Evolutionary conservation across 768 basidiomycete species (phyloP).

Genomic region (Leccinum incarnatum): DNA sequence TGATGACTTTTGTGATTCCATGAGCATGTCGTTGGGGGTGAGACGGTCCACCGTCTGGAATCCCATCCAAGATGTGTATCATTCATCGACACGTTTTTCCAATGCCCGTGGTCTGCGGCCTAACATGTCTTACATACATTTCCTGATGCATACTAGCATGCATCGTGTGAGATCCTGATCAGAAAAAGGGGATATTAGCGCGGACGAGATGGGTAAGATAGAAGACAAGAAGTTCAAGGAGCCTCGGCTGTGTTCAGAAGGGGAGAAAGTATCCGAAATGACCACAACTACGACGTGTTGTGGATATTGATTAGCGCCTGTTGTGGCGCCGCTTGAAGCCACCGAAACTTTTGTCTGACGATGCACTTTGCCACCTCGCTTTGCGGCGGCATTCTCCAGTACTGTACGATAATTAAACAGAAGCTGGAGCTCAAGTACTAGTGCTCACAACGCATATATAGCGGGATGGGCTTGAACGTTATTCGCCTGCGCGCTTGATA

Average conservation of each 20-base stretch:
- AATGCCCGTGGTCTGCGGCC: no score
- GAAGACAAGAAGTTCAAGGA: constrained; percentile 28
- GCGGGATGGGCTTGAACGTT: constrained; percentile 1
- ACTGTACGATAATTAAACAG: constrained; percentile 4
- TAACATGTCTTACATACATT: no score
- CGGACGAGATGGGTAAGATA: constrained; percentile 22
- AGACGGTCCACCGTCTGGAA: no score
- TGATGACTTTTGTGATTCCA: neutral
- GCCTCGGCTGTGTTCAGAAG: constrained; percentile 18
- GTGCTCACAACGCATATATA: constrained; percentile 15
- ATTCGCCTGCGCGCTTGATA: constrained; percentile 9
- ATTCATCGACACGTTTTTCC: no score
- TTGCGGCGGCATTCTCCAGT: constrained; percentile 13
- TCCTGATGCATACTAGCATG: constrained; percentile 14
- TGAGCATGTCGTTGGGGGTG: neutral
- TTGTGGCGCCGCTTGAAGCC: constrained; percentile 11
- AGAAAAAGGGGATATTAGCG: constrained; percentile 29
- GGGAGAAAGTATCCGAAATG: constrained; percentile 19
- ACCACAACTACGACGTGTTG: constrained; percentile 19
- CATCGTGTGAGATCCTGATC: constrained; percentile 14
- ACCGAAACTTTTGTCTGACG: constrained; percentile 19
- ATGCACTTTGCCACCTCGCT: constrained; percentile 13
- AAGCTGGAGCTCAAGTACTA: neutral
- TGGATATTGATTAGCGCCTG: constrained; percentile 15
- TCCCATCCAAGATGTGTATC: no score